These are phyloP conservation scores for Cladosporium sp. DNA, from an alignment of 2,329 filamentous ascomycete species.

Conservation along the genomic window DNA sequence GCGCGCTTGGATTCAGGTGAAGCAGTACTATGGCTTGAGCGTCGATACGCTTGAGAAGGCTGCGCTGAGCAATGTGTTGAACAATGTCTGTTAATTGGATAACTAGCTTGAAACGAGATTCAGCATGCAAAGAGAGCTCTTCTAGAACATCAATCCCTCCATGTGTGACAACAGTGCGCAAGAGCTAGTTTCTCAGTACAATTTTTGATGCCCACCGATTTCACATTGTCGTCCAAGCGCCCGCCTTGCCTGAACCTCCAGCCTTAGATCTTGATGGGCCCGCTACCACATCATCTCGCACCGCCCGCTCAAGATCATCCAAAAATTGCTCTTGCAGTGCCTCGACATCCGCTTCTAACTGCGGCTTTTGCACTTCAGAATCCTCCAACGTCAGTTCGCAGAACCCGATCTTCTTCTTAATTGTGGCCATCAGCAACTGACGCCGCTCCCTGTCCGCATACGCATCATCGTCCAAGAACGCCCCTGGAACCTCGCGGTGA, in stretches of 20 bases:
- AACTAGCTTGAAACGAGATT: background rate
- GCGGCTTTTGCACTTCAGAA: background rate
- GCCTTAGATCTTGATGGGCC: background rate
- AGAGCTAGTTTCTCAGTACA: background rate
- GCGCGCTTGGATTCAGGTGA: conserved; percentile 75
- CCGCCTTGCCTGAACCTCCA: background rate
- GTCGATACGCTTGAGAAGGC: conserved; percentile 72
- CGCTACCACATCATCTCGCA: background rate
- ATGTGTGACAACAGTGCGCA: background rate
- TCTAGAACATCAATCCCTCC: background rate
- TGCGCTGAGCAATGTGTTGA: conserved; percentile 21
- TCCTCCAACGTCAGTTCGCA: background rate
- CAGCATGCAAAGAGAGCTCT: background rate
- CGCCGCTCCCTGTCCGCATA: background rate
- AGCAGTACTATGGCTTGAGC: conserved; percentile 69
- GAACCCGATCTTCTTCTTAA: background rate
- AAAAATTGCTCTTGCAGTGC: background rate
- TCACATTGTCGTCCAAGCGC: background rate
- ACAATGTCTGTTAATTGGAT: background rate
- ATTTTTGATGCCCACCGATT: background rate
- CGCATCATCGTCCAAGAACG: background rate
- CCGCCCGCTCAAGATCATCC: background rate
- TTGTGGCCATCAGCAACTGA: background rate
- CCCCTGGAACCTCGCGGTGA: background rate
- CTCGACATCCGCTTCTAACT: background rate